Base-by-base conservation (phyloP, 2,329 filamentous ascomycete species). In the Cladobotryum mycophilum region DNA sequence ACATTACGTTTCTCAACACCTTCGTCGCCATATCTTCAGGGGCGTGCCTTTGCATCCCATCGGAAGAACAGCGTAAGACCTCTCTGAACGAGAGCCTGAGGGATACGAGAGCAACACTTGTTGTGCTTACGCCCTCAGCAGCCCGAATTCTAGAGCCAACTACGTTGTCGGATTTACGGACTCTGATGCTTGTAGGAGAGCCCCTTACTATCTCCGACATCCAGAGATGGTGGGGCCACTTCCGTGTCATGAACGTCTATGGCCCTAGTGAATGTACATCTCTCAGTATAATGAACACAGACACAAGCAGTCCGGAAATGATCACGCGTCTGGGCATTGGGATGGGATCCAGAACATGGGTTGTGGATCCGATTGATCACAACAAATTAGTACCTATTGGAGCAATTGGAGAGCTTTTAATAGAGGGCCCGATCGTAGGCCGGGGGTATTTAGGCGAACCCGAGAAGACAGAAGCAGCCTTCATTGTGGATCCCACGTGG, bases 401-500 rank as follows among this genome's bases (percentile, higher is more conserved):
- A 1, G 36, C 40, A 0, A 37, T 60, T 4, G 64, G 64, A 1
- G 64, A 67, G 30, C 49, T 67, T 0, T 45, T 64, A 0, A 30
- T 67, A 3, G 61, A 66, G 40, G 63, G 64, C 0, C 56, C 57
- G 2, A 50, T 59, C 2, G 45, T 67, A 3, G 55, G 55, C 0
- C 47, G 50, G 3, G 63, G 62, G 2, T 69, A 61, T 34, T 44
- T 64, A 1, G 44, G 52, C 4, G 55, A 61, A 2, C 42, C 51
- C 2, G 42, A 45, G 4, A 59, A 56, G 38, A 67, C 61, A 5
- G 55, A 20, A 44, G 59, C 45, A 46, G 55, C 17, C 55, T 72
- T 61, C 47, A 63, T 56, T n/a, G 56, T 52, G 2, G 67, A 55
- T 65, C 70, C 53, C 0, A 8, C 46, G 2, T 61, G 60, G 58